A percentile compares a stretch with the other conserved stretches of the same genome.
Evolutionary conservation across 2,329 filamentous ascomycete species (phyloP).

Genomic region (Chlorencoelia australis): DNA sequence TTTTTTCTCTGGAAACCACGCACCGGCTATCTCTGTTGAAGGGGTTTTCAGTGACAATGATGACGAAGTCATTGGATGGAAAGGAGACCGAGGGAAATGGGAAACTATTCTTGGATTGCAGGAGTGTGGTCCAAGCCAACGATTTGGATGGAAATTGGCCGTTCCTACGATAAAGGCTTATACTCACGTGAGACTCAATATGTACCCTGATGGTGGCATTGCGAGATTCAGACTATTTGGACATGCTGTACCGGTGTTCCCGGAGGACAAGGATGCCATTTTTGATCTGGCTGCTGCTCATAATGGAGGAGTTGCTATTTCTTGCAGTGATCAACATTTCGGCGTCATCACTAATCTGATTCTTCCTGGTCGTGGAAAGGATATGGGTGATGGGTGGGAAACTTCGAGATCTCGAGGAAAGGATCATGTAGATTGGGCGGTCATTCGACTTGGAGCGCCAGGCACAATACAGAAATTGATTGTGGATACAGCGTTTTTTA

Average conservation of each 20-base stretch:
- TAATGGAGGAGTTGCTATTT: constrained; percentile 66
- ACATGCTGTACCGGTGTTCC: constrained; percentile 66
- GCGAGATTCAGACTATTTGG: constrained; percentile 72
- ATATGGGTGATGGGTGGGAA: constrained; percentile 88
- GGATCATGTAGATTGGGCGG: constrained; percentile 71
- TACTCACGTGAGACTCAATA: constrained; percentile 71
- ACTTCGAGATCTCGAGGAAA: constrained; percentile 63
- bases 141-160: constrained; percentile 63
- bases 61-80: constrained; percentile 55
- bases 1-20: constrained; percentile 75
- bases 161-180: constrained; percentile 53
- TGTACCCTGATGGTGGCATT: constrained; percentile 81
- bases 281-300: constrained; percentile 70
- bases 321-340: constrained; percentile 77
- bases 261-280: constrained; percentile 50
- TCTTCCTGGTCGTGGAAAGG: constrained; percentile 66
- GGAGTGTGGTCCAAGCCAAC: constrained; percentile 63
- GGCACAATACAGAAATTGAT: constrained; percentile 56
- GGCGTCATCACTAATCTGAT: constrained; percentile 72
- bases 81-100: constrained; percentile 52
- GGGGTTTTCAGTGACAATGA: constrained; percentile 59
- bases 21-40: constrained; percentile 68
- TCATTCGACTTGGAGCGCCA: constrained; percentile 60
- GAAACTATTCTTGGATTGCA: constrained; percentile 59
- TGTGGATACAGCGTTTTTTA: constrained; percentile 73